A percentile compares a stretch with the other conserved stretches of the same genome.
phyloP scores from a whole-genome alignment of 139 green algal genomes.

The Volvox africanus region DNA sequence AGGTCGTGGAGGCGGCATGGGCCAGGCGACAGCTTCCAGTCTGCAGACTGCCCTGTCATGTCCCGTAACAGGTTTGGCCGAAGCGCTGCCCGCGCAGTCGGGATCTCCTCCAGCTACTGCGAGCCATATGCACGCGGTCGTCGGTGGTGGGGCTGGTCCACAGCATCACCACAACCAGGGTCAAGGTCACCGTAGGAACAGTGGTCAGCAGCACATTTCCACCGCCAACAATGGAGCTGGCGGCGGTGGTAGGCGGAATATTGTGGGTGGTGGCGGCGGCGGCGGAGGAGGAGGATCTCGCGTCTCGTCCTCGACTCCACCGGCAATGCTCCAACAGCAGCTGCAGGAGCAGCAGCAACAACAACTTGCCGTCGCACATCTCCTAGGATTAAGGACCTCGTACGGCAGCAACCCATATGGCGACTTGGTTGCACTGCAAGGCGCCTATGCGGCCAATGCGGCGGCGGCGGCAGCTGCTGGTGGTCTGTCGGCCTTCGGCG shows the following conservation, averaged over 20 bases:
- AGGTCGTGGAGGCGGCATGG: not conserved
- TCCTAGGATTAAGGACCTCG: not conserved
- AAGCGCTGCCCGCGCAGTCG: not conserved
- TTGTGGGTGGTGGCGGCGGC: not conserved
- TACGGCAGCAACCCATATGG: slow-evolving; percentile 12
- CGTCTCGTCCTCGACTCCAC: not conserved
- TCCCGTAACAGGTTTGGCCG: not conserved
- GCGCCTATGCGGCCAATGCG: not conserved
- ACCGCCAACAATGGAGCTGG: not conserved
- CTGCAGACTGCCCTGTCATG: slow-evolving; percentile 21
- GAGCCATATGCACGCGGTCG: not conserved
- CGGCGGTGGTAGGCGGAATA: slow-evolving; percentile 3
- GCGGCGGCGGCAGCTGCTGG: not conserved
- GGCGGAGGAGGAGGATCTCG: not conserved
- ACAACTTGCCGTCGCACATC: slow-evolving; percentile 10
- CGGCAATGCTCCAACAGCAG: not conserved
- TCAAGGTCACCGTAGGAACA: not conserved
- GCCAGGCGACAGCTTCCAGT: not conserved
- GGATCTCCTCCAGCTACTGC: not conserved
- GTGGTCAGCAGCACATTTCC: slow-evolving; percentile 4
- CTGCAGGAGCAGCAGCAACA: slow-evolving; percentile 33
- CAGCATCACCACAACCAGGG: not conserved
- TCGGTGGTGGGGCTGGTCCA: not conserved
- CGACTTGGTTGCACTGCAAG: slow-evolving; percentile 21
- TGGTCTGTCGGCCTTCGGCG: not conserved